Evolutionary conservation across 2,329 filamentous ascomycete species (phyloP).

Genomic region (Penicillium corylophilum): DNA sequence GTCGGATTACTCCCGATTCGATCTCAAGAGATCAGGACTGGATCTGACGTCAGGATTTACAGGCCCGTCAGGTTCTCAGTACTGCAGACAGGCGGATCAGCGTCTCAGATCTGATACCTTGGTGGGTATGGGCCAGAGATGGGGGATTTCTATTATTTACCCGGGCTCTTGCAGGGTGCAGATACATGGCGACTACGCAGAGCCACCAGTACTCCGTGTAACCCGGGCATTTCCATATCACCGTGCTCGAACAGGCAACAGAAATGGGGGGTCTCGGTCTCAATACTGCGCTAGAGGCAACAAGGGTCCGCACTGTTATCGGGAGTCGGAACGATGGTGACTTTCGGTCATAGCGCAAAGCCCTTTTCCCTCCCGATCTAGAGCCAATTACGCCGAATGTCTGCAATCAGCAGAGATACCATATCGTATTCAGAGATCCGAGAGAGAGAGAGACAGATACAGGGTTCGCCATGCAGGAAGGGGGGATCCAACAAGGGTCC

Average conservation of each 20-base stretch:
- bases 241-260: background rate
- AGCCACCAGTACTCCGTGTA: background rate
- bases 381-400: no score
- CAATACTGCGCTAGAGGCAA: background rate
- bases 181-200: background rate
- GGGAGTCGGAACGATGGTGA: background rate
- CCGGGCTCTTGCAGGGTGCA: background rate
- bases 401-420: background rate
- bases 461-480: slow-evolving; percentile 3
- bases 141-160: no score
- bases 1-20: background rate
- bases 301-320: background rate
- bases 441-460: background rate
- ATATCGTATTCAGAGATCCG: background rate
- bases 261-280: background rate
- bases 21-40: background rate
- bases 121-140: background rate
- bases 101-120: background rate
- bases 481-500: slow-evolving; percentile 8
- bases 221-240: background rate
- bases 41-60: background rate
- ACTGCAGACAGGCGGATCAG: background rate
- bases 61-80: background rate
- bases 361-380: no score
- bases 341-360: background rate